A percentile compares a stretch with the other conserved stretches of the same genome.
These are phyloP conservation scores for Coccomyxa sp. DNA, from an alignment of 139 green algal genomes.

Conservation along the genomic window DNA sequence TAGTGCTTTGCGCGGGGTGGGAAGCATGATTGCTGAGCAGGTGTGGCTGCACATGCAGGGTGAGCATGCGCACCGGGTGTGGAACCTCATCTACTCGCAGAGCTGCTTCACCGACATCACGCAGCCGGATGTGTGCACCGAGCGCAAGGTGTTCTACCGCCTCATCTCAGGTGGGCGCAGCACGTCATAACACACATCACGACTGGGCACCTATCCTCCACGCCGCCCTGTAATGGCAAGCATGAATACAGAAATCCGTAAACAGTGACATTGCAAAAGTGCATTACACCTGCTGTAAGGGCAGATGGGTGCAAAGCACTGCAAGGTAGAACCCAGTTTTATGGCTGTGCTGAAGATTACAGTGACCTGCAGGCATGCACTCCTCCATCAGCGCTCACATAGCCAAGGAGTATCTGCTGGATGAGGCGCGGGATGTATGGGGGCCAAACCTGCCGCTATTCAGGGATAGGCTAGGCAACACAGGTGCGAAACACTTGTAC, in stretches of 20 bases:
- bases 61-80: conserved; percentile 86
- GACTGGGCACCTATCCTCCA: too few relatives aligned
- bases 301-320: too few relatives aligned
- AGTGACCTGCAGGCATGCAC: conserved; percentile 91
- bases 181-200: too few relatives aligned
- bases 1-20: background rate
- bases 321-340: too few relatives aligned
- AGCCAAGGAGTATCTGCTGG: conserved; percentile 65
- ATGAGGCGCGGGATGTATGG: conserved; percentile 37
- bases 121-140: conserved; percentile 41
- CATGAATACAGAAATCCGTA: too few relatives aligned
- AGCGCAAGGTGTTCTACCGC: conserved; percentile 81
- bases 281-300: too few relatives aligned
- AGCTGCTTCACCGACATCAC: conserved; percentile 66
- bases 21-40: background rate
- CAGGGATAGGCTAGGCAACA: conserved; percentile 53
- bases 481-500: conserved; percentile 24
- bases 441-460: conserved; percentile 81
- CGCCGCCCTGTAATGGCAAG: too few relatives aligned
- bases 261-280: too few relatives aligned
- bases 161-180: conserved; percentile 41
- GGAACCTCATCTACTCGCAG: conserved; percentile 90
- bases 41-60: conserved; percentile 37
- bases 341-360: too few relatives aligned
- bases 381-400: conserved; percentile 90